Conservation (phyloP, 2,329 filamentous ascomycete genomes). For the Aspergillus thermomutatus region DNA sequence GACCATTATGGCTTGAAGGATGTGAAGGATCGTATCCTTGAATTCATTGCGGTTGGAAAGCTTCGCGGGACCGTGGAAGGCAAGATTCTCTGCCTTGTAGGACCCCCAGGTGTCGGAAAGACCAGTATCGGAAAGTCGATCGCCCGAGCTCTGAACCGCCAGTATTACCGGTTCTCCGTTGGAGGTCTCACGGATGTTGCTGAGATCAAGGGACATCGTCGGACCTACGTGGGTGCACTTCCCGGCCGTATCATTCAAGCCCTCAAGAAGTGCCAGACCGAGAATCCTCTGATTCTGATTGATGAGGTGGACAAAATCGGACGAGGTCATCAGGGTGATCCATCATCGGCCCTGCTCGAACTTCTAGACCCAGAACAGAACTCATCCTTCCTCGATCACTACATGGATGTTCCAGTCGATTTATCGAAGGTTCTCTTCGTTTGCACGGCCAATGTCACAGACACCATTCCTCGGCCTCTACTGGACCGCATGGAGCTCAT, state of each 20-base stretch:
- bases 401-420: constrained; percentile 97
- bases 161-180: constrained; percentile 98
- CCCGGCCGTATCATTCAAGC: constrained; percentile 97
- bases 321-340: constrained; percentile 92
- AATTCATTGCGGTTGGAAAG: constrained; percentile 98
- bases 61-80: constrained; percentile 94
- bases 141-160: constrained; percentile 84
- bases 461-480: constrained; percentile 91
- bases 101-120: constrained; percentile 95
- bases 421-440: constrained; percentile 97
- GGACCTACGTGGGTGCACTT: constrained; percentile 93
- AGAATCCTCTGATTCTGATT: constrained; percentile 93
- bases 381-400: constrained; percentile 94
- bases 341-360: constrained; percentile 88
- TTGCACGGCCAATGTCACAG: constrained; percentile 98
- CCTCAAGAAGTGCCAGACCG: constrained; percentile 97
- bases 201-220: constrained; percentile 95
- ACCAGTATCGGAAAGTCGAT: constrained; percentile 99
- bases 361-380: constrained; percentile 96
- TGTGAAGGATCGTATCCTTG: constrained; percentile 95
- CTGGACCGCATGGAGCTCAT: constrained; percentile 98
- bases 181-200: constrained; percentile 95
- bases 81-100: constrained; percentile 97
- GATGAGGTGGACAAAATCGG: constrained; percentile 99
- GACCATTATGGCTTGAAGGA: constrained; percentile 97